These are phyloP conservation scores for Phoma herbarum DNA, from an alignment of 2,329 filamentous ascomycete species.

Conservation along the genomic window DNA sequence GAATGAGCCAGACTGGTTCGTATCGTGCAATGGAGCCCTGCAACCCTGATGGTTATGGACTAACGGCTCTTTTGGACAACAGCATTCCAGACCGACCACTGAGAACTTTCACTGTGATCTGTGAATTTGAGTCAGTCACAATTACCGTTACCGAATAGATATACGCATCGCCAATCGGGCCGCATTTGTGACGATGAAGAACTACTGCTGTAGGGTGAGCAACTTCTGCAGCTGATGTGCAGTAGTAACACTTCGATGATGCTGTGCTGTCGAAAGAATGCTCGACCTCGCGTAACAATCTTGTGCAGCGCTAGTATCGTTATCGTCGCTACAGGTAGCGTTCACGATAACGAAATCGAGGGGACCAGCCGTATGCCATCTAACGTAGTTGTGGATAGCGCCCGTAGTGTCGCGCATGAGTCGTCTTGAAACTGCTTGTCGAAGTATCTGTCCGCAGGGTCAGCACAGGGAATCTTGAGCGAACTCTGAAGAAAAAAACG, in stretches of 20 bases:
- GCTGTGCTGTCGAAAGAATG: background rate
- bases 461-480: background rate
- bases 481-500: background rate
- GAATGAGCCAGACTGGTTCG: background rate
- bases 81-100: background rate
- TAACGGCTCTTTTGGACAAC: background rate
- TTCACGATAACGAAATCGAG: conserved; percentile 5
- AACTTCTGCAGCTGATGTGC: conserved; percentile 19
- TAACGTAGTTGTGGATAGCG: background rate
- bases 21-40: background rate
- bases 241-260: conserved; percentile 12
- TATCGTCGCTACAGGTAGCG: background rate
- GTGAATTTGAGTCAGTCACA: background rate
- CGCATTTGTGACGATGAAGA: conserved; percentile 5
- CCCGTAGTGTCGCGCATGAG: conserved; percentile 1
- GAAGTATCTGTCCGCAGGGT: conserved; percentile 2
- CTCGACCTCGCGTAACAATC: background rate
- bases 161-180: conserved; percentile 6
- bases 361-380: background rate
- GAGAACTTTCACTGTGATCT: background rate
- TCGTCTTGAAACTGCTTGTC: conserved; percentile 2
- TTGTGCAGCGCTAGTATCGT: conserved; percentile 8
- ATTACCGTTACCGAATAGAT: background rate
- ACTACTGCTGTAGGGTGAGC: conserved; percentile 12
- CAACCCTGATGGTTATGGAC: background rate